Evolutionary conservation across 139 green algal genomes (phyloP), one percentile per base, ranked within the genome.

Genomic region (Marvania coccoides): DNA sequence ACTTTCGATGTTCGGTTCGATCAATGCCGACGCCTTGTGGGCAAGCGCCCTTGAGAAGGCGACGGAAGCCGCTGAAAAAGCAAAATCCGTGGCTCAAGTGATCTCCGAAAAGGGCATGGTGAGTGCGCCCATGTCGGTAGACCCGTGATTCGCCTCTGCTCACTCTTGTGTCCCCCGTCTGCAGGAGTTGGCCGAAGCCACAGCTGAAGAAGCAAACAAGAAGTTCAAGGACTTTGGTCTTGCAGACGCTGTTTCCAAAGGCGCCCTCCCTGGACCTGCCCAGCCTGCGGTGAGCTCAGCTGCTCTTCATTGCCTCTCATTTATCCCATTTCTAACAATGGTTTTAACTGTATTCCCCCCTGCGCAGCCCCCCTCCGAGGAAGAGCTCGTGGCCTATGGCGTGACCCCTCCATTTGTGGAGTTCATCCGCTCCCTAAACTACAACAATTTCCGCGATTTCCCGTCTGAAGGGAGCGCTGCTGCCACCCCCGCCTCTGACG

Each of bases 371-470:
- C 58, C 58, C 1, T 46, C 69, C 5, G 6, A 26, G 3, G 58
- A 62, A 2, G 61, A 80, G 45, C 73, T 85, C 26, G 24, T 46
- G 13, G 48, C 60, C 12, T 85, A 79, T 56, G 83, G 75, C 37
- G 72, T 89, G 26, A 84, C 73, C 1, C 35, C 64, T 63, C 28
- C 36, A 34, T 53, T 54, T 29, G 45, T 69, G 3, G 69, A 82
- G 26, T 85, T 84, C 51, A 67, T 89, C 8, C 34, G 63, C 19
- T 75, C 56, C 4, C 59, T 90, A 34, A 83, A 81, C 35, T 89
- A 85, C 71, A 79, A 61, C 73, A 81, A 61, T 2, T 83, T 86
- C 58, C 70, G 47, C 34, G 48, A 53, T 14, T 45, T 37, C 24
- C 29, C n/a, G 10, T 24, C 28, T 7, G 51, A 3, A 33, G 47